phyloP scores from a whole-genome alignment of 495 filamentous ascomycete genomes.

The Lasiosphaeria ovina region DNA sequence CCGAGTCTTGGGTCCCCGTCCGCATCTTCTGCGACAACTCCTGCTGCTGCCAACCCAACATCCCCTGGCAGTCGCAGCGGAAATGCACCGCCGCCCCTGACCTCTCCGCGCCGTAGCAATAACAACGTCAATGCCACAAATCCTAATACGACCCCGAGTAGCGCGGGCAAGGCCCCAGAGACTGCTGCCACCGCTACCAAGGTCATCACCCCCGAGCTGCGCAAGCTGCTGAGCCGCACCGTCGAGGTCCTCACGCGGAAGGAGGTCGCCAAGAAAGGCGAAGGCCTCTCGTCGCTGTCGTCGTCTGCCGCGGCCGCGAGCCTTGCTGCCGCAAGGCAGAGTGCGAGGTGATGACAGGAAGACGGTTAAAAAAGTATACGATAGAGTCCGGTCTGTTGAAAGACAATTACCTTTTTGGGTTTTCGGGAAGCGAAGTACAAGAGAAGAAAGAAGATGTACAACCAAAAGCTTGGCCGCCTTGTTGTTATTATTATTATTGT shows the following conservation, averaged over 20 bases:
- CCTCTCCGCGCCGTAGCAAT: conserved; percentile 11
- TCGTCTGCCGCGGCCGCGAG: no score
- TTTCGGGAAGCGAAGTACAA: no score
- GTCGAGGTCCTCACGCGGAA: conserved; percentile 60
- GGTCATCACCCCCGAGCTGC: conserved; percentile 79
- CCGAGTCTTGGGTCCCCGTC: conserved; percentile 13
- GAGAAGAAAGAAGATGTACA: no score
- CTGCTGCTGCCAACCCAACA: not conserved
- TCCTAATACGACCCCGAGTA: no score
- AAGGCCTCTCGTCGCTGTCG: conserved; percentile 21
- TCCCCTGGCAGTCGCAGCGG: not conserved
- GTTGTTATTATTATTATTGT: no score
- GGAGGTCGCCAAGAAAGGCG: conserved; percentile 46
- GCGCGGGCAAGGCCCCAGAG: conserved; percentile 20
- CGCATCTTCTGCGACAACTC: conserved; percentile 16
- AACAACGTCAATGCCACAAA: no score
- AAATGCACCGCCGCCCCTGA: conserved; percentile 7
- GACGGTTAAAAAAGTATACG: no score
- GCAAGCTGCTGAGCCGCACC: conserved; percentile 69
- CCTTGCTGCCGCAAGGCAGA: no score
- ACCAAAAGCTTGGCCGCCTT: no score
- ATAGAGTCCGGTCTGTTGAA: no score
- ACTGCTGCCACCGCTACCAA: conserved; percentile 39
- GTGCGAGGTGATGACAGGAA: no score
- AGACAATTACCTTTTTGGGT: no score